These are phyloP conservation scores for Claviceps digitariae DNA, from an alignment of 2,329 filamentous ascomycete species.

Conservation along the genomic window DNA sequence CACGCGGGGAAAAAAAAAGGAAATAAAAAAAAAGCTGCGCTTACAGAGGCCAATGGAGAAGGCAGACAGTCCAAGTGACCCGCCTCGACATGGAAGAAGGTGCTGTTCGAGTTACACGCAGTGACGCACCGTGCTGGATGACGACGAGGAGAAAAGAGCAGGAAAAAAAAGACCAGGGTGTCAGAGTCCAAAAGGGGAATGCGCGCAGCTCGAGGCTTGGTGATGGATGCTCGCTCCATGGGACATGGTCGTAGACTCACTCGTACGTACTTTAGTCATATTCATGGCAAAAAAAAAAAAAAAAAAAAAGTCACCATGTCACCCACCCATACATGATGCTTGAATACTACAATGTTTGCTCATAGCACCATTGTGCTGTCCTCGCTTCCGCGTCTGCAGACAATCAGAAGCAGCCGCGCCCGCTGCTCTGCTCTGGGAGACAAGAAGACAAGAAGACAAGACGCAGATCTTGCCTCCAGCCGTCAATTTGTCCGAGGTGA, in stretches of 20 bases:
- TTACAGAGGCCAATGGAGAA: conserved; percentile 29
- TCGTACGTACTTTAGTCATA: no score
- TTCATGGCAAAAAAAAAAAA: no score
- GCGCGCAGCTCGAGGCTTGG: conserved; percentile 1
- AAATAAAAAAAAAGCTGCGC: conserved; percentile 25
- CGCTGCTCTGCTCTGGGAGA: background rate
- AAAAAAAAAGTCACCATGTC: background rate
- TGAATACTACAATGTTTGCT: background rate
- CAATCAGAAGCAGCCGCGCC: background rate
- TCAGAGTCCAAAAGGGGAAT: conserved; percentile 5
- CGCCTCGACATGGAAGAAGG: background rate
- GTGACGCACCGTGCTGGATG: background rate
- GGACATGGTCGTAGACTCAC: no score
- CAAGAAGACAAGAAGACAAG: no score
- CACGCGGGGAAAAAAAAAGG: conserved; percentile 1
- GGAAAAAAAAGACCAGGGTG: background rate
- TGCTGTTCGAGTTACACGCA: background rate
- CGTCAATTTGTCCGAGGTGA: conserved; percentile 2
- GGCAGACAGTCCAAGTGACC: background rate
- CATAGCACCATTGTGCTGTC: background rate
- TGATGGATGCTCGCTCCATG: background rate
- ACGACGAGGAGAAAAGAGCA: background rate
- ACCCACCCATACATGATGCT: no score
- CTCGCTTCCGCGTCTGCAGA: background rate
- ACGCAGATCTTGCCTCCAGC: background rate